Conservation (phyloP, 2,329 filamentous ascomycete species). For the Fusarium albidum region DNA sequence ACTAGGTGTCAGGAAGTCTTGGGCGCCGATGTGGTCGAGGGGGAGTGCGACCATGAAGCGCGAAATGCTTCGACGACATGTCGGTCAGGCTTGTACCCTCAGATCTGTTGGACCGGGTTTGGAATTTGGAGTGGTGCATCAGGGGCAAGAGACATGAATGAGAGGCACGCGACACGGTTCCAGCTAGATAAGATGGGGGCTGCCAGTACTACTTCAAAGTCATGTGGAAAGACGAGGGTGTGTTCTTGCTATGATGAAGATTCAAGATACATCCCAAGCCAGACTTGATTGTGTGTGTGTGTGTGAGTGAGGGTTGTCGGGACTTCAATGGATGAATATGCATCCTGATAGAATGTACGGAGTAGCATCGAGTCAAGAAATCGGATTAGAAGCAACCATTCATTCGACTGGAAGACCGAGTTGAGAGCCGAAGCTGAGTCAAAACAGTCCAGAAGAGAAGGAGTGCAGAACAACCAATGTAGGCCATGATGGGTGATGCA, state of each 20-base stretch:
- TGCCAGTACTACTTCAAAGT: neutral
- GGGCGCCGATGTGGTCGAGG: slow-evolving; percentile 5
- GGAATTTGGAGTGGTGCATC: neutral
- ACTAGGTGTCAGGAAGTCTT: slow-evolving; percentile 15
- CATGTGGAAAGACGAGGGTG: neutral
- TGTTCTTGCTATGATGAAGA: neutral
- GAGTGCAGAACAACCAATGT: too few species aligned
- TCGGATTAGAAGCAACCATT: neutral
- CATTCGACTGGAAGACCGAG: neutral
- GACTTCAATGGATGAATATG: neutral
- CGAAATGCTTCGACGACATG: slow-evolving; percentile 16
- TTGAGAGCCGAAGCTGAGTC: too few species aligned
- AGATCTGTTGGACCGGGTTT: neutral
- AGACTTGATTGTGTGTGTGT: neutral
- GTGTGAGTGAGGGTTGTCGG: neutral
- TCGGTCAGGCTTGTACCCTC: neutral
- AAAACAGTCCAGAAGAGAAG: too few species aligned
- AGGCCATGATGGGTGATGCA: neutral
- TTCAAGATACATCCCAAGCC: neutral
- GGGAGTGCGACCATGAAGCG: slow-evolving; percentile 4
- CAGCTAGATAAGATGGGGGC: neutral
- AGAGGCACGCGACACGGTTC: neutral
- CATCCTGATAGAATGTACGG: neutral
- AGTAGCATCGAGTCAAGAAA: slow-evolving; percentile 1
- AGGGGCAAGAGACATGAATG: neutral